Evolutionary conservation across 495 filamentous ascomycete genomes (phyloP).

Genomic region (Melanomma pulvis-pyrius): DNA sequence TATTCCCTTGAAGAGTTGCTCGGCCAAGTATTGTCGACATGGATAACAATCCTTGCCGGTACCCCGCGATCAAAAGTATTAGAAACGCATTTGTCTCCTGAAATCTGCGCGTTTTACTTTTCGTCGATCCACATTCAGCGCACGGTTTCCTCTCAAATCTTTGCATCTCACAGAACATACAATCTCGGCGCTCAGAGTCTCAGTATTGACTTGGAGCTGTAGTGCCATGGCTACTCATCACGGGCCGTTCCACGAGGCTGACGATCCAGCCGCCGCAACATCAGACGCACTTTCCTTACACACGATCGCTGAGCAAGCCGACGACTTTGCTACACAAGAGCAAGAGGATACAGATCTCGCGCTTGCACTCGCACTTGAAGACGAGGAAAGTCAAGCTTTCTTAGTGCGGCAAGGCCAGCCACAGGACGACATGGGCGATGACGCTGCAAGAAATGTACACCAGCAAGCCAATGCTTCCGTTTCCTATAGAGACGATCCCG

Average conservation of each 20-base stretch:
- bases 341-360: conserved; percentile 7
- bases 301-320: conserved; percentile 11
- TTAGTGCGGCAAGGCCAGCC: neutral
- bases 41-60: conserved; percentile 10
- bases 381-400: neutral
- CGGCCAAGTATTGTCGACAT: too few species aligned
- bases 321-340: conserved; percentile 3
- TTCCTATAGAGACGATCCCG: neutral
- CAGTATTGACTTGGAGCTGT: neutral
- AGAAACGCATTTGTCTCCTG: neutral
- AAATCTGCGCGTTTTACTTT: neutral
- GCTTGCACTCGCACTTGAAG: neutral
- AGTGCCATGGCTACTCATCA: neutral
- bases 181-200: neutral
- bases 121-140: neutral
- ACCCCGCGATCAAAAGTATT: neutral
- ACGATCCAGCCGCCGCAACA: neutral
- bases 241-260: neutral
- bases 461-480: neutral
- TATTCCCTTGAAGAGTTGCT: too few species aligned
- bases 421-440: too few species aligned
- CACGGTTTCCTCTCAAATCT: too few species aligned
- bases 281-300: conserved; percentile 8
- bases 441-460: neutral
- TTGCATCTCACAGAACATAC: neutral